Base-by-base conservation (phyloP, 495 filamentous ascomycete genomes). In the Cladorrhinum samala region DNA sequence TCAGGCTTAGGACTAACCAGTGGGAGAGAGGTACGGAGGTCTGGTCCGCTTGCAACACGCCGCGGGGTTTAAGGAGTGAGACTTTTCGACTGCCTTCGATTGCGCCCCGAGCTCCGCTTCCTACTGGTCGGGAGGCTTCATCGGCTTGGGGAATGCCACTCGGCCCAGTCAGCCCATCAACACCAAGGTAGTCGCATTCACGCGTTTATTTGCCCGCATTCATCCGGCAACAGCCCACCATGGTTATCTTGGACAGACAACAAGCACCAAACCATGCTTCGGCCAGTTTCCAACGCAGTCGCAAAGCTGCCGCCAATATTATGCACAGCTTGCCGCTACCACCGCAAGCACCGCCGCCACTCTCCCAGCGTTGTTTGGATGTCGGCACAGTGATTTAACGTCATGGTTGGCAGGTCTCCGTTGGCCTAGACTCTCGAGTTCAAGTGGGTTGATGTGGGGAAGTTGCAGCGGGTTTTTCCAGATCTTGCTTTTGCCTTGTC, bases 11-110 rank as follows among this genome's bases (percentile, higher is more conserved):
- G n/a, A n/a, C n/a, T n/a, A n/a, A n/a, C n/a, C n/a, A n/a, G n/a
- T n/a, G n/a, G n/a, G n/a, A n/a, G n/a, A n/a, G n/a, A n/a, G n/a
- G 30, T 23, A 1, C 21, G n/a, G 45, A 14, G 24, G 17, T 23
- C 11, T 45, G 42, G 42, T 19, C 42, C 42, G 42, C 20, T 45
- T 19, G 14, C 5, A 19, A 24, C 45, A 47, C 45, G 14, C 45
- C 45, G 45, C 45, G 24, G 45, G 45, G 45, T 47, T 19, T 16
- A 19, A n/a, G 6, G 27, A 40, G 16, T n/a, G 17, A 17, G 19
- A 20, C 6, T 20, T 8, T 39, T 46, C 27, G 43, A 25, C 23
- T 53, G 5, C 47, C 42, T 47, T 53, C 30, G 45, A 53, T 47
- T 47, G 43, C 18, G 24, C 14, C 27, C 2, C 1, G 17, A 47